Evolutionary conservation across 1,284 basidiomycete genomes (phyloP), one percentile per base, ranked within the genome.

Genomic region (Pseudozyma sp.): DNA sequence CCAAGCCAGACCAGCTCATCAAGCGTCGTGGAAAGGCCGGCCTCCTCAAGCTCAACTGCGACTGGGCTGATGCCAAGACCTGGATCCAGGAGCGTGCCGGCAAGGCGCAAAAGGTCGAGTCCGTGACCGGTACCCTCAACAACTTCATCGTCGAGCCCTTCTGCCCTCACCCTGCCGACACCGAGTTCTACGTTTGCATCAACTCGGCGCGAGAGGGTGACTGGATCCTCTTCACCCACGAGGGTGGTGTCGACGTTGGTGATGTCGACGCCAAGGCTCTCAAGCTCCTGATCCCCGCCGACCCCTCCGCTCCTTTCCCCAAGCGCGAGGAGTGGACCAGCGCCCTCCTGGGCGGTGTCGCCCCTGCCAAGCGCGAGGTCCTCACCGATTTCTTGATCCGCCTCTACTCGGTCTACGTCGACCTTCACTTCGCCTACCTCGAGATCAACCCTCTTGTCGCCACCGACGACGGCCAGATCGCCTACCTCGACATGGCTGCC

Each of bases 381-480:
- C 75, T 84, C 9, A 84, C 82, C 64, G 82, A 99, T 87, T 99
- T 98, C 87, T 88, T 99, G 82, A 89, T 92, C 85, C 90, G 96
- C 72, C 91, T 99, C 48, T 99, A 98, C 89, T 92, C 90, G 76
- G 94, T 98, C 82, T 98, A 98, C 86, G 95, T 96, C 80, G 94
- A 97, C 85, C 84, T 85, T 64, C 84, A 84, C 80, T 85, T 97
- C 85, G 94, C 96, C 44, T 99, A 99, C 88, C 93, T 99, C 84
- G 96, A 99, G 87, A 99, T 99, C 87, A 99, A 99, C 89, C 97
- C 97, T 47, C 90, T 99, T 67, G 92, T 99, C 84, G 93, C 93
- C 84, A 91, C 97, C 80, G 94, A 97, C 85, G 90, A 89, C 69
- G 91, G 89, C 69, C 87, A 90, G 80, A 94, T 99, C 82, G 91